Evolutionary conservation across 257 asterid species (phyloP), one percentile per base, ranked within the genome.

Genomic region (Plantago ovata): DNA sequence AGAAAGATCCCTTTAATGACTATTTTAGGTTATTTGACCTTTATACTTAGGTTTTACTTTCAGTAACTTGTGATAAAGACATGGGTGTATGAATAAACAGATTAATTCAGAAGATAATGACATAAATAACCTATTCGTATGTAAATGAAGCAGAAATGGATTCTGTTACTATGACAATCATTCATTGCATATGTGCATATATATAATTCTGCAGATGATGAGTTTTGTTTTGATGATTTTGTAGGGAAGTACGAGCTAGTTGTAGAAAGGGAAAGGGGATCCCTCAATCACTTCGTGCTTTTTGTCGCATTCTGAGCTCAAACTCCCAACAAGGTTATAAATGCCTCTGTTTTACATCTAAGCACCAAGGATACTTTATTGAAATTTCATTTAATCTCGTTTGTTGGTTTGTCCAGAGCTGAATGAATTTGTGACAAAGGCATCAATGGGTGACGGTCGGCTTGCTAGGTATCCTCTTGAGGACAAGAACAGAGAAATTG

Each of bases 211-310:
- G 38, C 11, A 38, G 39, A 4, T 38, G 51, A 57, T 38, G 14
- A 54, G 14, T 33, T 54, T 54, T 11, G 24, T 42, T 38, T 38
- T 39, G 60, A 23, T 65, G 43, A 40, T 68, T 41, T 20, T 59
- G 68, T 71, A 81, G 87, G 76, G 81, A 84, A 77, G 96, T 91
- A 46, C 71, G 58, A 52, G 38, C 50, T 16, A 62, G 78, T 44
- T 69, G 77, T 62, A 72, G 56, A 53, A 74, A 66, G 60, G 95
- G 96, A 68, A 85, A 81, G 81, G 95, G 94, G 32, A 84, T 92
- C 62, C 96, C 96, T 22, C 85, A 83, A 71, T 70, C 95, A 38
- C 69, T 80, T 49, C 94, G 95, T 65, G 94, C 98, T 66, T 92
- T 88, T 75, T 83, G 81, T 61, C 93, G 98, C 20, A 61, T 92